Base-by-base conservation (phyloP, 2,329 filamentous ascomycete species). In the Colletotrichum sp. region DNA sequence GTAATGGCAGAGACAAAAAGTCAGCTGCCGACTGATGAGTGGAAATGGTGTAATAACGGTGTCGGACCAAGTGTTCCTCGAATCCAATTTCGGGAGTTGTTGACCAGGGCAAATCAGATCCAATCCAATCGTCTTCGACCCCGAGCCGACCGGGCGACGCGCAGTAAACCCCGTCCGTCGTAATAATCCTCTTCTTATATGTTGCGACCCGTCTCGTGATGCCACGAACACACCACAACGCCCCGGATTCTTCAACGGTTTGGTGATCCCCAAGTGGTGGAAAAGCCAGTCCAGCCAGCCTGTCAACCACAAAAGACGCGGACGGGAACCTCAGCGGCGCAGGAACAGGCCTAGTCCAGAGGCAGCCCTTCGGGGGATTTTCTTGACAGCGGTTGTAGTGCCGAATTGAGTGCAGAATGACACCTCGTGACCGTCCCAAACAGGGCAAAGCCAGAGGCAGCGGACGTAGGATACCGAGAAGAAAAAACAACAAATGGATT, bases 341-440 rank as follows among this genome's bases (percentile, higher is more conserved):
- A 72, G 68, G 72, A 67, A 67, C 60, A 66, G 36, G 55, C 13
- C 68, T 72, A 67, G 63, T 55, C 69, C 34, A 34, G 1, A 34
- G 16, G 65, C 30, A 58, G 65, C 2, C 48, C 36, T 26, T 26
- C 34, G 58, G 63, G 69, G 13, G 36, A 21, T 52, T 60, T 48
- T 32, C 24, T 69, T 55, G 55, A 68, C 57, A 63, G 34, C 43
- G 43, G 34, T 36, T 15, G 28, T 21, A 15, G 74, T 63, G 21
- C 71, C 74, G 52, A 26, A 71, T 76, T 16, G 48, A 74, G 71
- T 38, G 48, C 58, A 18, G n/a, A 67, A 76, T 76, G 74, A 15
- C 26, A 76, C 74, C 71, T 74, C 52, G 74, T 76, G 74, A 76
- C 65, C 48, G 26, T 74, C 36, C 71, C 65, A 67, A 76, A 74